Evolutionary conservation across 2,329 filamentous ascomycete genomes (phyloP), one percentile per base, ranked within the genome.

Genomic region (Fusarium sacchari): DNA sequence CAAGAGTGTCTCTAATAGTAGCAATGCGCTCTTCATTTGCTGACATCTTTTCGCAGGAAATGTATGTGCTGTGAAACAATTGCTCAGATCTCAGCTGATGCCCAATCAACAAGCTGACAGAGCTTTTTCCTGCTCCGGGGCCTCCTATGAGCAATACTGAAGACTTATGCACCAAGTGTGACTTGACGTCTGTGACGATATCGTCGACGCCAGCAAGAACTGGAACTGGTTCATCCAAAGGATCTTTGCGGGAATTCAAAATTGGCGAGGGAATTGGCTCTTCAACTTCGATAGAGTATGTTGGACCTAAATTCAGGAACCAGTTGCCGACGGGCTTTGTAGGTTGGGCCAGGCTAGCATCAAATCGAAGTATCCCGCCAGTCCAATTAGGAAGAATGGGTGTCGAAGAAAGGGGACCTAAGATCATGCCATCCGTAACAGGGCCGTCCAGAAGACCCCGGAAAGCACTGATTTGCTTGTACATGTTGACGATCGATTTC

Each of bases 1-100:
- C 58, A 15, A 60, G 8, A 18, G 46, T 53, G 46, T 60, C 46
- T 39, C 93, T 92, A 6, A 96, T 96, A 26, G 90, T 89, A 86
- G 96, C 94, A 80, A 99, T 76, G 93, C 96, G 81, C 93, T 92
- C 14, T 91, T 60, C 58, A 12, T 37, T 44, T 13, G 30, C 46
- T 32, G 47, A 53, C 37, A 53, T 60, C 30, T 53, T 53, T 53
- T 53, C 37, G 46, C 46, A 53, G 24, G 28, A 30, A 37, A 60
- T 32, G 46, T 53, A 52, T 28, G 12, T 60, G n/a, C 17, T 36
- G 13, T 60, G 58, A 60, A 53, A 44, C 13, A 60, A 53, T 1
- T 24, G 46, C 7, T 60, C 37, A 20, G 58, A 60, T 44, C 46
- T 28, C 28, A 60, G 17, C 14, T 60, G 46, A 24, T 60, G 46